phyloP scores from a whole-genome alignment of 75 land plant genomes.

The Picea sitchensis region DNA sequence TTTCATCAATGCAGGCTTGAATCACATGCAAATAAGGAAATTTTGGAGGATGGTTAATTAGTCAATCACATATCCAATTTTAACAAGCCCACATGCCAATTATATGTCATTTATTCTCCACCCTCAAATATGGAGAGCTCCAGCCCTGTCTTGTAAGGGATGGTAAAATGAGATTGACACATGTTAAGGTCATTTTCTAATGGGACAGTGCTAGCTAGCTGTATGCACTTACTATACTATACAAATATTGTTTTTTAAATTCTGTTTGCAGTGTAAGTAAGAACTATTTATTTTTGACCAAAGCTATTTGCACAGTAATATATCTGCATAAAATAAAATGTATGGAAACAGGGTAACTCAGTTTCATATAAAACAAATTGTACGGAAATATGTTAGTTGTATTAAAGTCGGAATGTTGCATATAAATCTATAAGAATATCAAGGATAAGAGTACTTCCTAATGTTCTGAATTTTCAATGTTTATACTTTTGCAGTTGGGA shows the following conservation, averaged over 20 bases:
- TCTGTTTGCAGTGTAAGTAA: background rate
- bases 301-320: background rate
- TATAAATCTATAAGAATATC: background rate
- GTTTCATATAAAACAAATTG: background rate
- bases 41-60: no score
- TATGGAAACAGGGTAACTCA: background rate
- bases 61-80: no score
- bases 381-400: background rate
- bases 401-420: background rate
- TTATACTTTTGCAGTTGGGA: slow-evolving; percentile 10
- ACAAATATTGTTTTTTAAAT: background rate
- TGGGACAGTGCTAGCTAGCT: no score
- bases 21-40: no score
- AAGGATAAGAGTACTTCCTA: background rate
- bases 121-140: no score
- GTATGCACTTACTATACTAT: no score
- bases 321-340: background rate
- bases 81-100: no score
- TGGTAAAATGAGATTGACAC: no score
- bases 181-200: no score
- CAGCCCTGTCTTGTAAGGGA: no score
- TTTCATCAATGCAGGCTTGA: no score
- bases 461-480: background rate
- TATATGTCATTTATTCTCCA: no score
- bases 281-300: background rate